Evolutionary conservation across 306 rosid genomes (phyloP).

Genomic region (Prunus mongolica): DNA sequence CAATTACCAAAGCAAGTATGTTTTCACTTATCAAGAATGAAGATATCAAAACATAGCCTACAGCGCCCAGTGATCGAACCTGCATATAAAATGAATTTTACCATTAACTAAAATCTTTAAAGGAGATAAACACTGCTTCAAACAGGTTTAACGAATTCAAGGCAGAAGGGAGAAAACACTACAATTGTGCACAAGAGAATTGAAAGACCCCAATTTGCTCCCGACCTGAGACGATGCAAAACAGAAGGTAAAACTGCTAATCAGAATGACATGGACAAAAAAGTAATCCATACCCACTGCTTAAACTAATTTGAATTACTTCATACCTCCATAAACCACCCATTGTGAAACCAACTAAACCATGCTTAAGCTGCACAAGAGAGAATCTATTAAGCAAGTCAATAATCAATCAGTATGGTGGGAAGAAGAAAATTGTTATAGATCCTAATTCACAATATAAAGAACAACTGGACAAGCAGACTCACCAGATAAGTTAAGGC

Average conservation of each 20-base stretch:
- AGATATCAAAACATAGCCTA: slow-evolving; percentile 73
- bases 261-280: background rate
- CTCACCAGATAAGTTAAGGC: slow-evolving; percentile 88
- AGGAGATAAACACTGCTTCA: slow-evolving; percentile 7
- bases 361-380: slow-evolving; percentile 89
- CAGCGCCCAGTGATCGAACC: slow-evolving; percentile 85
- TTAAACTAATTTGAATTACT: slow-evolving; percentile 5
- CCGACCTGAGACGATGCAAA: slow-evolving; percentile 52
- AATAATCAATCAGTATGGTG: background rate
- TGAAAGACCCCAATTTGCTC: slow-evolving; percentile 76
- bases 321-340: slow-evolving; percentile 93
- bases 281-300: background rate
- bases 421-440: background rate
- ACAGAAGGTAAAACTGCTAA: background rate
- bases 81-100: slow-evolving; percentile 20
- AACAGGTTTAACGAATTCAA: slow-evolving; percentile 1
- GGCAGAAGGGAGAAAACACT: slow-evolving; percentile 42
- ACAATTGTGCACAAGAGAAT: slow-evolving; percentile 80
- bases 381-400: slow-evolving; percentile 36
- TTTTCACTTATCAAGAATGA: slow-evolving; percentile 95
- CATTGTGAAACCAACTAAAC: slow-evolving; percentile 80
- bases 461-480: slow-evolving; percentile 8
- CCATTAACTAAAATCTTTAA: background rate
- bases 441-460: slow-evolving; percentile 1
- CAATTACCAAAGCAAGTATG: slow-evolving; percentile 78